A percentile compares a stretch with the other conserved stretches of the same genome.
phyloP scores from a whole-genome alignment of 148 eudicot species.

The Hydrangea macrophylla region DNA sequence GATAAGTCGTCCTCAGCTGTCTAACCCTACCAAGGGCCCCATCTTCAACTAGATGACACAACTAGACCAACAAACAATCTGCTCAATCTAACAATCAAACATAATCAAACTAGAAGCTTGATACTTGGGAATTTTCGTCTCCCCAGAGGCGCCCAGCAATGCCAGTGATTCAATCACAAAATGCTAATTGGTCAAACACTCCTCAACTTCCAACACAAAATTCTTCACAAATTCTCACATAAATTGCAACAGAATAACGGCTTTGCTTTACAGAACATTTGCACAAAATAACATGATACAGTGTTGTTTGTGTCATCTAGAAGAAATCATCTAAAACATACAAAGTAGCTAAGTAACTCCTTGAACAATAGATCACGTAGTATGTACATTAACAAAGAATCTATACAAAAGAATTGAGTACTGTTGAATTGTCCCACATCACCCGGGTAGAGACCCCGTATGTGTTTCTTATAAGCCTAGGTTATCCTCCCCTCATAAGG shows the following conservation, averaged over 20 bases:
- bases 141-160: not conserved
- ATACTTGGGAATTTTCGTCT: not conserved
- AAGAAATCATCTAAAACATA: not conserved
- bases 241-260: not conserved
- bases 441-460: too few relatives aligned
- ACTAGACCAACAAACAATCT: not conserved
- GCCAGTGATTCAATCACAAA: not conserved
- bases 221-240: too few relatives aligned
- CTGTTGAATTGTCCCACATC: too few relatives aligned
- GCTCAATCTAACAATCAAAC: not conserved
- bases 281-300: not conserved
- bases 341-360: not conserved
- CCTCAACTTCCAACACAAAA: not conserved
- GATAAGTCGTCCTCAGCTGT: not conserved
- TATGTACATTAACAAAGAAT: not conserved
- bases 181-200: not conserved
- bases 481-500: too few relatives aligned
- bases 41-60: not conserved
- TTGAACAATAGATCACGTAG: not conserved
- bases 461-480: too few relatives aligned
- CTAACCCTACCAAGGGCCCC: not conserved
- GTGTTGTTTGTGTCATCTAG: not conserved
- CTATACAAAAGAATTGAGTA: not conserved
- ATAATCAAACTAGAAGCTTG: not conserved
- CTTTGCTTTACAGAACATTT: not conserved